Evolutionary conservation across 306 rosid species (phyloP), one percentile per base, ranked within the genome.

Genomic region (Sechiopsis laciniata): DNA sequence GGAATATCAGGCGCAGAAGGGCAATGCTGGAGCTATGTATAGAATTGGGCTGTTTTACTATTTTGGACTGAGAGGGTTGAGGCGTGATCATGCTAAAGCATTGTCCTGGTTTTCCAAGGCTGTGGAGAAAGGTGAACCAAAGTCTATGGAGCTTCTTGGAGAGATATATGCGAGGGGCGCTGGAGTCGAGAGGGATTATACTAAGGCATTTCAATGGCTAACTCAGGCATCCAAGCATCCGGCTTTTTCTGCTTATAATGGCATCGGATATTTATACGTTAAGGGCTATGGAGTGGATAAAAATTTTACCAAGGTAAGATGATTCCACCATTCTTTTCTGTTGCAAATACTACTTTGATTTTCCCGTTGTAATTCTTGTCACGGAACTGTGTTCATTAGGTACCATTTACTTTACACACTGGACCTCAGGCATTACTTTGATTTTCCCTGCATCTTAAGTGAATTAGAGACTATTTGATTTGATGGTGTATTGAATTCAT

Each of bases 161-260:
- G 95, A 89, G 87, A 95, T 95, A 74, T 95, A 89, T 84, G 97
- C 97, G 10, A 83, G 97, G 77, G 99, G 97, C 61, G 96, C 96
- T 0, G 99, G 96, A 65, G 96, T 95, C 20, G 97, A 91, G 70
- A 86, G 97, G 81, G 90, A 95, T 85, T 91, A 95, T 76, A 83
- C 96, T 2, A 87, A 81, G 79, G 97, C 99, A n/a, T 82, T 91
- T 42, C 95, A 91, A 63, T 95, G 99, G 96, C 96, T 95, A 46
- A 83, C 87, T 2, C 96, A 84, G 60, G 99, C 99, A 40, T 89
- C 97, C 13, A 85, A 81, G 60, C 99, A 89, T 74, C 91, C 86
- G 17, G 84, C 85, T 5, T 91, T 74, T 80, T 88, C 97, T 12
- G 96, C 99, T 59, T 95, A 89, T 73, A 95, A 95, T 80, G 99